phyloP scores from a whole-genome alignment of 2,329 filamentous ascomycete genomes.

The Fusarium decemcellulare region DNA sequence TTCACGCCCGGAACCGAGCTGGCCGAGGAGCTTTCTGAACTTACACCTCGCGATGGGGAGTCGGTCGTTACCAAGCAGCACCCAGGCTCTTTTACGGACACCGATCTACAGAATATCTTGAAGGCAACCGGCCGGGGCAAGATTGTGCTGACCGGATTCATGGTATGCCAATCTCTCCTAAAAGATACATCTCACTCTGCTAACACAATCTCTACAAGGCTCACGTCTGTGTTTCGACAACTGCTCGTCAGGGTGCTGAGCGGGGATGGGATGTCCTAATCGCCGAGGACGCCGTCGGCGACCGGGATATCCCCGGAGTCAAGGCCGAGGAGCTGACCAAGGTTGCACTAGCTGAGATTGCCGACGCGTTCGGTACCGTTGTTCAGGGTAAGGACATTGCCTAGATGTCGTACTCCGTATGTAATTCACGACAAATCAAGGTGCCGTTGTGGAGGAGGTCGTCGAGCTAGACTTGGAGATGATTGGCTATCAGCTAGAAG shows the following conservation, averaged over 20 bases:
- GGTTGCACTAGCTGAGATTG: conserved; percentile 70
- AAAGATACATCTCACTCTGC: background rate
- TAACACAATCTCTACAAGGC: conserved; percentile 57
- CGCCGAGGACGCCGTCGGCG: conserved; percentile 73
- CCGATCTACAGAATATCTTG: conserved; percentile 67
- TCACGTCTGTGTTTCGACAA: conserved; percentile 75
- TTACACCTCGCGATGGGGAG: conserved; percentile 68
- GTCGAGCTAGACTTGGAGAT: background rate
- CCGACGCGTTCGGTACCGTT: conserved; percentile 74
- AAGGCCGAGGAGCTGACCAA: conserved; percentile 66
- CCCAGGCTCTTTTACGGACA: conserved; percentile 73
- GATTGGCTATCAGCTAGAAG: background rate
- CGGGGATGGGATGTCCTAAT: conserved; percentile 75
- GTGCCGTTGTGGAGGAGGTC: too few species aligned
- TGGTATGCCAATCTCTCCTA: conserved; percentile 54
- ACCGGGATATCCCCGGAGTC: conserved; percentile 75
- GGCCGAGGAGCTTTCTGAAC: conserved; percentile 71
- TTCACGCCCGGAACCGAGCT: conserved; percentile 75
- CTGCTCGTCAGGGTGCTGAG: conserved; percentile 71
- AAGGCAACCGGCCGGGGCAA: conserved; percentile 66
- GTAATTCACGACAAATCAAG: too few species aligned
- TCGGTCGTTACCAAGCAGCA: conserved; percentile 70
- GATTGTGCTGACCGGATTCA: conserved; percentile 73
- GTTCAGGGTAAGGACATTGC: conserved; percentile 54
- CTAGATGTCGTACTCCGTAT: too few species aligned